Evolutionary conservation across 2,329 filamentous ascomycete species (phyloP).

Genomic region (Knoxdaviesia proteae): DNA sequence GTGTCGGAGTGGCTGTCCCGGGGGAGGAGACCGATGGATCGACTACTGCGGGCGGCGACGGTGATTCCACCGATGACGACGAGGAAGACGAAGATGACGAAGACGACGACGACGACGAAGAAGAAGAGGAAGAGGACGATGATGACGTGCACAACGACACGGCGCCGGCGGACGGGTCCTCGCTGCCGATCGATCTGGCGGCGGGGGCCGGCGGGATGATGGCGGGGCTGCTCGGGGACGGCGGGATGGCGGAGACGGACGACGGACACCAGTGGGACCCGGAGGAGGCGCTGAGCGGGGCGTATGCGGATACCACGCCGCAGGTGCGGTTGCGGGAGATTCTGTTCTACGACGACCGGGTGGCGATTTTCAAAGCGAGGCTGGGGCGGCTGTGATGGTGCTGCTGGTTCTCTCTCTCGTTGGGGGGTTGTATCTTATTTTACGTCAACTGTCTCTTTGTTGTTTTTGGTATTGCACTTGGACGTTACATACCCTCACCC

Average conservation of each 20-base stretch:
- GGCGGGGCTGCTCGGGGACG: slow-evolving; percentile 5
- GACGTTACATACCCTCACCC: too few relatives aligned
- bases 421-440: too few relatives aligned
- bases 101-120: slow-evolving; percentile 9
- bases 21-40: slow-evolving; percentile 1
- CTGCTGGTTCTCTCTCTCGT: too few relatives aligned
- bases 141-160: too few relatives aligned
- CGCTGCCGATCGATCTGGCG: too few relatives aligned
- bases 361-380: slow-evolving; percentile 59
- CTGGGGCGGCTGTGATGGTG: slow-evolving; percentile 27
- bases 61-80: not conserved
- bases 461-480: too few relatives aligned
- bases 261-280: slow-evolving; percentile 18
- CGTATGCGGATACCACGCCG: slow-evolving; percentile 13
- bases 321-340: slow-evolving; percentile 54
- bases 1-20: slow-evolving; percentile 1
- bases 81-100: slow-evolving; percentile 12
- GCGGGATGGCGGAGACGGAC: slow-evolving; percentile 4
- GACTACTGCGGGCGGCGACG: not conserved
- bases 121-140: too few relatives aligned
- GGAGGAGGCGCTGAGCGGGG: slow-evolving; percentile 28
- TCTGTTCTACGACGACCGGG: slow-evolving; percentile 56
- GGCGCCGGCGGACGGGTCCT: too few relatives aligned
- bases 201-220: too few relatives aligned
- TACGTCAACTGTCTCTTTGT: too few relatives aligned